Percentiles rank a stretch among this genome's conserved stretches.
These are phyloP conservation scores for Dacryopinax primogenitus DNA, from an alignment of 768 basidiomycete genomes.

Conservation along the genomic window DNA sequence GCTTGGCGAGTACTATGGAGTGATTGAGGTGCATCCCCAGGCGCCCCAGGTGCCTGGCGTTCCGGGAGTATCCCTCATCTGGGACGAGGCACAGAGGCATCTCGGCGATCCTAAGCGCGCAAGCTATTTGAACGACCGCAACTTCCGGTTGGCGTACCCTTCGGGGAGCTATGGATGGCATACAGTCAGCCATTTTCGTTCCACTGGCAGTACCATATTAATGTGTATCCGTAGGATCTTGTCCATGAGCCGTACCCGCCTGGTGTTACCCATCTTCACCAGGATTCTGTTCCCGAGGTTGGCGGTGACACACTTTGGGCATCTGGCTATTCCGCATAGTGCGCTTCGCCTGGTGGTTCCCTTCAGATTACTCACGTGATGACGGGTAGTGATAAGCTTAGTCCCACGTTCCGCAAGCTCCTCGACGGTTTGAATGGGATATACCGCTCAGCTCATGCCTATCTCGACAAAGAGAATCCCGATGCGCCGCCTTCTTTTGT, in stretches of 20 bases:
- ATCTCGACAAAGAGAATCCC: constrained; percentile 21
- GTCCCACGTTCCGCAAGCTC: constrained; percentile 21
- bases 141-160: constrained; percentile 20
- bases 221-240: constrained; percentile 13
- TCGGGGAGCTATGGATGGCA: constrained; percentile 22
- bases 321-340: constrained; percentile 20
- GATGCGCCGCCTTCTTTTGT: constrained; percentile 14
- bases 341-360: not conserved
- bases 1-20: constrained; percentile 24
- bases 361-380: not conserved
- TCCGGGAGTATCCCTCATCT: constrained; percentile 23
- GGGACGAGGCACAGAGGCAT: constrained; percentile 21
- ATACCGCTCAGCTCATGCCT: constrained; percentile 24
- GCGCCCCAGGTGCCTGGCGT: constrained; percentile 26
- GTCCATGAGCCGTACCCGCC: constrained; percentile 22
- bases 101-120: constrained; percentile 5
- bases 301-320: constrained; percentile 26
- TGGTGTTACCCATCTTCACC: constrained; percentile 23
- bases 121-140: constrained; percentile 10
- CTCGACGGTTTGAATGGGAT: constrained; percentile 22
- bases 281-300: constrained; percentile 24
- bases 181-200: constrained; percentile 15
- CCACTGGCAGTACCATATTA: not conserved
- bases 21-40: constrained; percentile 27
- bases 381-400: constrained; percentile 19